phyloP scores from a whole-genome alignment of 176 grass and related monocot genomes.

The Bromus sterilis region DNA sequence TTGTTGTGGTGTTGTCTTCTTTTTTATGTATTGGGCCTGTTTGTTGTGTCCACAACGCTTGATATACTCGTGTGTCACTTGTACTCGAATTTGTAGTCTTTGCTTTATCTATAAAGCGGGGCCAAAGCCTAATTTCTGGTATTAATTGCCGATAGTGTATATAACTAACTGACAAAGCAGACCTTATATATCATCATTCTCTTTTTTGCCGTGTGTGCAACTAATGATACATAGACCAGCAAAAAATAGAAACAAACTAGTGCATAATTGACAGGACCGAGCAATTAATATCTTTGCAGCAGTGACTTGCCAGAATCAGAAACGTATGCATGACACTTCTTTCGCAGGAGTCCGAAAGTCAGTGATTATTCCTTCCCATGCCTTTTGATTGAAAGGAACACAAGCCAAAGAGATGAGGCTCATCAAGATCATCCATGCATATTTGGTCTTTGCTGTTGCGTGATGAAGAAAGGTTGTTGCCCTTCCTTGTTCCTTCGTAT shows the following conservation, averaged over 20 bases:
- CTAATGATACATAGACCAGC: too few species aligned
- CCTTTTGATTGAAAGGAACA: constrained; percentile 38
- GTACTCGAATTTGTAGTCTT: too few species aligned
- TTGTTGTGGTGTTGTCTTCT: too few species aligned
- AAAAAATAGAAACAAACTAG: not conserved
- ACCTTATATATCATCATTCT: not conserved
- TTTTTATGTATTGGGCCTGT: too few species aligned
- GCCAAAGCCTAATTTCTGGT: too few species aligned
- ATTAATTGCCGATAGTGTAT: too few species aligned
- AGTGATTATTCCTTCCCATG: constrained; percentile 2
- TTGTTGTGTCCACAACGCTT: too few species aligned
- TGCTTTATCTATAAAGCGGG: too few species aligned
- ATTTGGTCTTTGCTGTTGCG: constrained; percentile 8
- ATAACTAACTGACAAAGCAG: not conserved
- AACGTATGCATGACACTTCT: constrained; percentile 5
- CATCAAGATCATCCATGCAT: not conserved
- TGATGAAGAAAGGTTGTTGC: too few species aligned
- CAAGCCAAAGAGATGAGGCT: constrained; percentile 3
- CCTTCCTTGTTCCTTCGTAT: too few species aligned
- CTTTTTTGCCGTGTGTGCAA: not conserved
- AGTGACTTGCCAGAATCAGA: constrained; percentile 20
- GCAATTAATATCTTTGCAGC: not conserved
- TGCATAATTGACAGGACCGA: not conserved
- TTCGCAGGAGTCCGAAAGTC: constrained; percentile 17
- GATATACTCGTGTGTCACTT: too few species aligned